phyloP scores from a whole-genome alignment of 345 rosid species.

The Lumnitzera littorea region DNA sequence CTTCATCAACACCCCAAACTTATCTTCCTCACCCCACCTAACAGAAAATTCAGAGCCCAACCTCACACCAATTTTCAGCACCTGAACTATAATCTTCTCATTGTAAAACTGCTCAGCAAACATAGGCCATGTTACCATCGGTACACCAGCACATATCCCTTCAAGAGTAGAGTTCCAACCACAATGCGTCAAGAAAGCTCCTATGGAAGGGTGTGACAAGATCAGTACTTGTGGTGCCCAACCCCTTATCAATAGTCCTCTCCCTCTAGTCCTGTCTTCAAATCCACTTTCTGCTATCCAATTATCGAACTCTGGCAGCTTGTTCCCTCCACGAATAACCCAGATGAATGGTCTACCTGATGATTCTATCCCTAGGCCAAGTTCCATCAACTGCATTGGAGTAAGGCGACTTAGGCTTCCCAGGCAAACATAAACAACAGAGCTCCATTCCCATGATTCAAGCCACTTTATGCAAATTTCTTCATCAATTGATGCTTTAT shows the following conservation, averaged over 20 bases:
- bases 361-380: slow-evolving; percentile 38
- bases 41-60: slow-evolving; percentile 9
- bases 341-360: slow-evolving; percentile 30
- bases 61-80: slow-evolving; percentile 15
- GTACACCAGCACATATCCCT: slow-evolving; percentile 19
- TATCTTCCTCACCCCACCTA: slow-evolving; percentile 13
- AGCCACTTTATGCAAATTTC: slow-evolving; percentile 33
- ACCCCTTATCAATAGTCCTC: slow-evolving; percentile 18
- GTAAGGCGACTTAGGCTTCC: slow-evolving; percentile 30
- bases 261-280: slow-evolving; percentile 13
- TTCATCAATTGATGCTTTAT: slow-evolving; percentile 11
- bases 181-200: slow-evolving; percentile 29
- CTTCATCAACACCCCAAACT: slow-evolving; percentile 6
- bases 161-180: slow-evolving; percentile 27
- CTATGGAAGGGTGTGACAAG: slow-evolving; percentile 15
- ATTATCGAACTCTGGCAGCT: slow-evolving; percentile 6
- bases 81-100: slow-evolving; percentile 22
- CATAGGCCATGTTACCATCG: slow-evolving; percentile 22
- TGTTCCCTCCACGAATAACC: slow-evolving; percentile 13
- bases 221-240: slow-evolving; percentile 27
- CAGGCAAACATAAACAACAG: slow-evolving; percentile 40
- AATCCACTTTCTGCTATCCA: slow-evolving; percentile 16
- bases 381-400: slow-evolving; percentile 26
- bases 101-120: slow-evolving; percentile 25
- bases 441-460: slow-evolving; percentile 16